Conservation (phyloP, 495 filamentous ascomycete genomes). For the Haplographium delicatum region DNA sequence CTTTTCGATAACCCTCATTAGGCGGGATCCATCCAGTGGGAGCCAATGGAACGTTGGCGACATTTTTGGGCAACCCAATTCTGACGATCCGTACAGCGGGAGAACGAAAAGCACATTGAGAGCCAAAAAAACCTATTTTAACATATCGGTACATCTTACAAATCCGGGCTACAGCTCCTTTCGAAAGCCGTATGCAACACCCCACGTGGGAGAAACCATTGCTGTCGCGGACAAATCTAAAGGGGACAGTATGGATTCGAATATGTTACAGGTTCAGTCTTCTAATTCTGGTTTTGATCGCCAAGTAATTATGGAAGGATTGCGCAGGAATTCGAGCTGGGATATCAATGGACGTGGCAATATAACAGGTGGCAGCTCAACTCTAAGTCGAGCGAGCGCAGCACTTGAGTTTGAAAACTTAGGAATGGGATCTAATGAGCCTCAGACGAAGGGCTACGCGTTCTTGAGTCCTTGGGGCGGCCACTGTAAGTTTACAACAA, state of each 20-base stretch:
- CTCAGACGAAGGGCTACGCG: slow-evolving; percentile 37
- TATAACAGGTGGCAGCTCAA: slow-evolving; percentile 3
- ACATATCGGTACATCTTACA: slow-evolving; percentile 37
- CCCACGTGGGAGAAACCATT: background rate
- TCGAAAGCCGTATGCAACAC: background rate
- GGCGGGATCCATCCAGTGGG: slow-evolving; percentile 73
- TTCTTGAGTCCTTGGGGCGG: slow-evolving; percentile 86
- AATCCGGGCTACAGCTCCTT: slow-evolving; percentile 23
- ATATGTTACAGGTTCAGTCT: background rate
- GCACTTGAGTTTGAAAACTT: background rate
- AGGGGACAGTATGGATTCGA: background rate
- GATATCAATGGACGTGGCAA: slow-evolving; percentile 1
- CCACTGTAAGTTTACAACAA: slow-evolving; percentile 74
- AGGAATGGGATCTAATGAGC: background rate
- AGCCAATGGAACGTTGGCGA: slow-evolving; percentile 87
- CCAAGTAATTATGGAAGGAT: slow-evolving; percentile 44
- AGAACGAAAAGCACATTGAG: background rate
- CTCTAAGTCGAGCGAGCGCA: background rate
- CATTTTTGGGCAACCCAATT: slow-evolving; percentile 44
- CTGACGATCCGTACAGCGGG: background rate
- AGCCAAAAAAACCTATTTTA: slow-evolving; percentile 19
- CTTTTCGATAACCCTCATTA: slow-evolving; percentile 77
- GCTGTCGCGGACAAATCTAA: background rate
- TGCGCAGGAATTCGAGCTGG: slow-evolving; percentile 19
- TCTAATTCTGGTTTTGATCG: slow-evolving; percentile 37